Evolutionary conservation across 148 eudicot genomes (phyloP), one percentile per base, ranked within the genome.

Genomic region (Silene latifolia): DNA sequence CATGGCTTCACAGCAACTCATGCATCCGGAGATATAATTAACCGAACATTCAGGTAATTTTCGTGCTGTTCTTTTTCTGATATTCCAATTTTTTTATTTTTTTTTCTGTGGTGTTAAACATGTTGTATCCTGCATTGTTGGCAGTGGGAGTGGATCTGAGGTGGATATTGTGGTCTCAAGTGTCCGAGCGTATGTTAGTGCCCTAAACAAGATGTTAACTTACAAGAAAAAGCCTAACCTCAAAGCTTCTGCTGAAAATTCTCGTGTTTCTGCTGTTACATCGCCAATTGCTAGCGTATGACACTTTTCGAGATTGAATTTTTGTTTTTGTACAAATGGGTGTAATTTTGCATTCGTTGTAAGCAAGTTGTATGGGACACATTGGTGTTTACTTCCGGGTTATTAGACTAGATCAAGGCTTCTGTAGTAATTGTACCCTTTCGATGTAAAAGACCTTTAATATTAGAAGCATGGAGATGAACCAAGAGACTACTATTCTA

Each of bases 131-230:
- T 65, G 42, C 20, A 32, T 20, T 73, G 24, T 70, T 24, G 67
- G 51, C 90, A 94, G 98, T 83, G 98, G 90, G 78, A 94, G 96
- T 66, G 97, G 93, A 21, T 88, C 97, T 64, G 92, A 87, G 72
- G 82, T 90, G 92, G 98, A 94, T 79, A 82, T 94, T 12, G 96
- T 94, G 7, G 88, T 94, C 57, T 90, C 98, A 6, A 94, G 98
- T 62, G 95, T 94, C 72, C 88, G 92, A 74, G 98, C 97, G 23
- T 94, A 90, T 69, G 77, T 91, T 32, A 90, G 92, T 83, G 96
- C 98, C 17, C 60, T 94, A 59, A 94, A 94, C 88, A 94, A 90
- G 90, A 84, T 91, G 90, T 63, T 94, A 72, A 91, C 93, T 20
- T 83, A 83, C 83, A 76, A 80, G 76, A 90, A 79, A 46, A 85